phyloP scores from a whole-genome alignment of 2,329 filamentous ascomycete species.

The Reticulascus tulasneorum region DNA sequence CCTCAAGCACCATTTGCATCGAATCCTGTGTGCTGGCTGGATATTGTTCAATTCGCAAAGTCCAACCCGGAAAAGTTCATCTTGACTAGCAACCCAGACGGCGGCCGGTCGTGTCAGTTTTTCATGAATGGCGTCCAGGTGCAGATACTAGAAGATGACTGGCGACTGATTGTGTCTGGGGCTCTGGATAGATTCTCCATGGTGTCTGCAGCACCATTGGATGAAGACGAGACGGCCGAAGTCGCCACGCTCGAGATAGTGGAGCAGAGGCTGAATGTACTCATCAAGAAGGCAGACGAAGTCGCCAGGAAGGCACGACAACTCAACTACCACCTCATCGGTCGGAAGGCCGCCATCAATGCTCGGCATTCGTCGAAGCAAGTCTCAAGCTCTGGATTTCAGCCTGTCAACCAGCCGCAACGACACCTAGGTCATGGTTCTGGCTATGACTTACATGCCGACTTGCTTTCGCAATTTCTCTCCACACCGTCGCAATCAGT shows the following conservation, averaged over 20 bases:
- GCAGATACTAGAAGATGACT: conserved; percentile 86
- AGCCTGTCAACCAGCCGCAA: conserved; percentile 26
- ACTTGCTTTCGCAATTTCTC: conserved; percentile 52
- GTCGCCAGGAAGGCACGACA: conserved; percentile 61
- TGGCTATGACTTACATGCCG: conserved; percentile 47
- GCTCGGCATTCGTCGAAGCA: conserved; percentile 49
- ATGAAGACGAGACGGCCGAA: conserved; percentile 84
- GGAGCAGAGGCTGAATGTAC: conserved; percentile 69
- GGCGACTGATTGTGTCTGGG: conserved; percentile 76
- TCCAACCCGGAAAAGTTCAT: conserved; percentile 75
- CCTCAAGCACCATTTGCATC: conserved; percentile 51
- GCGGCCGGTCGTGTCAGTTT: conserved; percentile 73
- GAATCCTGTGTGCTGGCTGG: conserved; percentile 68
- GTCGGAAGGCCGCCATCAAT: conserved; percentile 68
- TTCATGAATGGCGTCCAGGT: conserved; percentile 75
- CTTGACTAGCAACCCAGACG: conserved; percentile 64
- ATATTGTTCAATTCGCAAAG: conserved; percentile 80
- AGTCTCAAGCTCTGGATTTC: conserved; percentile 32
- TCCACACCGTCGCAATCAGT: conserved; percentile 19
- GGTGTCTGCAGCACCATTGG: conserved; percentile 74
- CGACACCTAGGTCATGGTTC: conserved; percentile 21
- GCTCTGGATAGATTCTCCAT: conserved; percentile 69
- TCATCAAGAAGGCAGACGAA: conserved; percentile 79
- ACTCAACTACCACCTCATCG: conserved; percentile 75
- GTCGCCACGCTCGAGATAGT: conserved; percentile 79